Evolutionary conservation across 164 flowering plant genomes (phyloP).

Genomic region (Tetracentron sinense): DNA sequence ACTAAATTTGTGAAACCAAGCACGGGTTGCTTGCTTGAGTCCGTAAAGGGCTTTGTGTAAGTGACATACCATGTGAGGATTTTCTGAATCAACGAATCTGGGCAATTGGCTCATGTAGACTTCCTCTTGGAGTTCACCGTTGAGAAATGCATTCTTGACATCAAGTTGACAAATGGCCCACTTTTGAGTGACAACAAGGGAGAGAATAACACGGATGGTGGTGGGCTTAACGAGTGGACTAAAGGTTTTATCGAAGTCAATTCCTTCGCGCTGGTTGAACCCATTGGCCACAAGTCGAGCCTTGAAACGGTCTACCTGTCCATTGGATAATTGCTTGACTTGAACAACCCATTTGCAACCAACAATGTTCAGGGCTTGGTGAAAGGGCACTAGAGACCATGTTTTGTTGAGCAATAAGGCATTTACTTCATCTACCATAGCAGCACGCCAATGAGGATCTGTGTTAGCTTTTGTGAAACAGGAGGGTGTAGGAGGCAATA

Average conservation of each 20-base stretch:
- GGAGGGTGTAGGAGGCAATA: not conserved
- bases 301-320: not conserved
- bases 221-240: not conserved
- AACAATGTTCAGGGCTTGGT: not conserved
- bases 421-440: constrained; percentile 2
- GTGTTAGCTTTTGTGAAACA: not conserved
- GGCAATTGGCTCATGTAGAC: not conserved
- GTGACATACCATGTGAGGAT: too few relatives aligned
- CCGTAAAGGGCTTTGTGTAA: too few relatives aligned
- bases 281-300: not conserved
- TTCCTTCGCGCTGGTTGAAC: not conserved
- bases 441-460: not conserved
- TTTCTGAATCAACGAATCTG: too few relatives aligned
- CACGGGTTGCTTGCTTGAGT: too few relatives aligned
- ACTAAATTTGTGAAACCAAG: too few relatives aligned
- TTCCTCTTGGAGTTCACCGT: not conserved
- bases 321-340: not conserved
- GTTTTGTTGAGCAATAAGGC: constrained; percentile 1
- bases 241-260: not conserved
- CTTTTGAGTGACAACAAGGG: not conserved
- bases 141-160: not conserved
- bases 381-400: not conserved
- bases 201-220: not conserved
- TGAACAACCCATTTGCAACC: not conserved
- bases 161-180: not conserved